Evolutionary conservation across 2,329 filamentous ascomycete genomes (phyloP), one percentile per base, ranked within the genome.

Genomic region (Diaporthe helianthi): DNA sequence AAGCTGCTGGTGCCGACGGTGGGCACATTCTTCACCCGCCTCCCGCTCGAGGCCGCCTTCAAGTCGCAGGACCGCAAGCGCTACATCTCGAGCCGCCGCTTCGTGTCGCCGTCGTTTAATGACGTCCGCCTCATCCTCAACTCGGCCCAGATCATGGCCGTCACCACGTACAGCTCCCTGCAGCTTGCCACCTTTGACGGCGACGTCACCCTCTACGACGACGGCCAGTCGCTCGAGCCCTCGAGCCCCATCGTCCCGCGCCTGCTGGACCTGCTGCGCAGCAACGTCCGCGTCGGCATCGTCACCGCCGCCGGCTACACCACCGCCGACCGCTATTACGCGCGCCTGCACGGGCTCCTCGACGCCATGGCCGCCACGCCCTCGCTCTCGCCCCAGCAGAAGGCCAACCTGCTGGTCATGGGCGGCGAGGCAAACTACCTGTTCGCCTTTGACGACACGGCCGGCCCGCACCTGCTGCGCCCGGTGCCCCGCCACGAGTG

Each of bases 241-340:
- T 85, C 88, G 19, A 97, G 92, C 78, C 92, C 93, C 0, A 89
- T 97, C 19, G 94, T 98, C 65, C 82, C 86, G 1, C 83, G 86
- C 33, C 84, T 90, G 46, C 78, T 90, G 22, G 89, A 90, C 71
- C 89, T 99, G 19, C 87, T 99, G 74, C 85, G 85, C 55, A 90
- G 90, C 73, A 90, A 92, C 71, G 92, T 95, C 73, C 92, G 92
- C 74, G 91, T 99, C 74, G 96, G 94, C 63, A 98, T 99, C 76
- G 96, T 99, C 64, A 99, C 96, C 0, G 96, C 96, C 1, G 96
- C 96, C 1, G 96, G 96, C 22, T 99, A 99, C 82, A 95, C 93
- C 0, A 92, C 95, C 46, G 92, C 93, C 6, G 88, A 91, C 67
- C 90, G 90, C 73, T 99, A 99, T 83, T 94, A 97, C 78, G 89